A percentile compares a stretch with the other conserved stretches of the same genome.
Evolutionary conservation across 106 monocot genomes (phyloP).

Genomic region (Acorus gramineus): DNA sequence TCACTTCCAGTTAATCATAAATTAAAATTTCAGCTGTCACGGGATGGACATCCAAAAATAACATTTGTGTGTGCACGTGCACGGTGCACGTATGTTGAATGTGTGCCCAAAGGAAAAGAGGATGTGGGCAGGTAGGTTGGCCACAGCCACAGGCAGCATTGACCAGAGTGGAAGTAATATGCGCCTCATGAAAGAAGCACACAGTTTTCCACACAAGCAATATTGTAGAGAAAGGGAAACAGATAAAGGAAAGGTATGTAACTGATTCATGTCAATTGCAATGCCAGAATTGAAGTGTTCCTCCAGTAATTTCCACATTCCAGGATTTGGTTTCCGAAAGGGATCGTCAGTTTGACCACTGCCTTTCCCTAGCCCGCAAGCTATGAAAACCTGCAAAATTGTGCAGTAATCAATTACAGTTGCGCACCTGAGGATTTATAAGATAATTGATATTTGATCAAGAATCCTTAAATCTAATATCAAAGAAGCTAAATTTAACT

Average conservation of each 20-base stretch:
- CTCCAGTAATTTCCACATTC: constrained; percentile 82
- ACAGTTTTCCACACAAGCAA: too few relatives aligned
- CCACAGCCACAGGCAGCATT: too few relatives aligned
- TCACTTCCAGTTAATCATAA: too few relatives aligned
- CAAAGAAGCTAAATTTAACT: too few relatives aligned
- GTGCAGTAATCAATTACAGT: neutral
- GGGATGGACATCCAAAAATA: too few relatives aligned
- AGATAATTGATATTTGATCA: neutral
- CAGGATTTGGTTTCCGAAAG: constrained; percentile 76
- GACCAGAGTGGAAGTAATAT: too few relatives aligned
- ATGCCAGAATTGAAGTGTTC: constrained; percentile 85
- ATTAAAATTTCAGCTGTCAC: too few relatives aligned
- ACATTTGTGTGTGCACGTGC: too few relatives aligned
- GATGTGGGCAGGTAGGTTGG: too few relatives aligned
- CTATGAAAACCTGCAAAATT: constrained; percentile 72
- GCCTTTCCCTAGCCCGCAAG: constrained; percentile 61
- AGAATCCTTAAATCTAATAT: neutral
- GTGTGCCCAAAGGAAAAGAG: too few relatives aligned
- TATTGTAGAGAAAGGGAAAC: neutral
- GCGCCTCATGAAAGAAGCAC: too few relatives aligned
- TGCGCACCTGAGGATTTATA: neutral
- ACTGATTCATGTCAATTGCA: constrained; percentile 69
- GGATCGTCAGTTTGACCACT: constrained; percentile 43
- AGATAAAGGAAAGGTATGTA: constrained; percentile 5
- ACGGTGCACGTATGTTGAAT: too few relatives aligned